A percentile compares a stretch with the other conserved stretches of the same genome.
Conservation (phyloP, 2,329 filamentous ascomycete species). For the Fusarium longipes region DNA sequence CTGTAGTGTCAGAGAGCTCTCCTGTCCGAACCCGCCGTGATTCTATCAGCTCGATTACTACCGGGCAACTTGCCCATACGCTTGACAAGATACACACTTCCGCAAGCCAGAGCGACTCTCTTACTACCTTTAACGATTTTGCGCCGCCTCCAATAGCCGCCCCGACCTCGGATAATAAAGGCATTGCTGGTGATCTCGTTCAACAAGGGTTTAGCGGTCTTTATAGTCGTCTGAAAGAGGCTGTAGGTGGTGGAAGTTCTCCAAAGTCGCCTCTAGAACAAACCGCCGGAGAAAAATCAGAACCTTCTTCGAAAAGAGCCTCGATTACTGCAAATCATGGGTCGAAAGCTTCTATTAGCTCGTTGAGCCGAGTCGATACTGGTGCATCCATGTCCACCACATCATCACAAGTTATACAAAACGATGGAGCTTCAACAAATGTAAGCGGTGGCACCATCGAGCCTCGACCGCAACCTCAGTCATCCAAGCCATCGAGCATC, state of each 20-base stretch:
- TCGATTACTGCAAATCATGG: constrained; percentile 54
- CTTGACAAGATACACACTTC: constrained; percentile 90
- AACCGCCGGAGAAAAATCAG: constrained; percentile 42
- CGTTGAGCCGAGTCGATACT: constrained; percentile 57
- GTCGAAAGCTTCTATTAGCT: constrained; percentile 56
- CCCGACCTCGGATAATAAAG: constrained; percentile 73
- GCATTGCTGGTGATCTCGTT: constrained; percentile 76
- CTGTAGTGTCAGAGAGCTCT: constrained; percentile 47
- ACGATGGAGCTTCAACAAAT: constrained; percentile 54
- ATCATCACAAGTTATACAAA: constrained; percentile 47
- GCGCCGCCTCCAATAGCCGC: constrained; percentile 74
- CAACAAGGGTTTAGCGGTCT: constrained; percentile 90
- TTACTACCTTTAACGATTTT: constrained; percentile 96
- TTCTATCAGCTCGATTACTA: constrained; percentile 60
- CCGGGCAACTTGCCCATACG: constrained; percentile 78
- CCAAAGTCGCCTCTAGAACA: constrained; percentile 52
- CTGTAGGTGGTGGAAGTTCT: constrained; percentile 75
- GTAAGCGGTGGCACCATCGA: constrained; percentile 52
- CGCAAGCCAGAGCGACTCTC: constrained; percentile 83
- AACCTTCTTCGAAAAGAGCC: constrained; percentile 56
- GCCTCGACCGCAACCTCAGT: constrained; percentile 54
- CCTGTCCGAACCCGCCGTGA: constrained; percentile 53
- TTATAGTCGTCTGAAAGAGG: constrained; percentile 86
- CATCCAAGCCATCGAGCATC: constrained; percentile 62
- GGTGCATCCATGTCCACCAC: constrained; percentile 46